Conservation (phyloP, 2,329 filamentous ascomycete species). For the Coniochaeta sp. region DNA sequence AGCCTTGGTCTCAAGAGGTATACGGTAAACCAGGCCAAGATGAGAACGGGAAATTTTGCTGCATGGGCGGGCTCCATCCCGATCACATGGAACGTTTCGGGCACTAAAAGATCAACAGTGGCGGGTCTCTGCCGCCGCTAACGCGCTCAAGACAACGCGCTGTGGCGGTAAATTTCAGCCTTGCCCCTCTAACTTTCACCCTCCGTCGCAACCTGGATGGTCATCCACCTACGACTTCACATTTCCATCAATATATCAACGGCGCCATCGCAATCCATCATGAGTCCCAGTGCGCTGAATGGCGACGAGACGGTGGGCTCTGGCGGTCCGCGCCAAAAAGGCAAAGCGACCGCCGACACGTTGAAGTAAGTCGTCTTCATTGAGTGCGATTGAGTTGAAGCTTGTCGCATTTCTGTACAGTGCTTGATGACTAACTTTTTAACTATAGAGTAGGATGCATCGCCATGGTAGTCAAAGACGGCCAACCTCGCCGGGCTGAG, state of each 20-base stretch:
- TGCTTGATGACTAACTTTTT: neutral
- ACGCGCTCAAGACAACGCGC: neutral
- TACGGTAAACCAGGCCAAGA: neutral
- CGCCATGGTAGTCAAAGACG: conserved; percentile 61
- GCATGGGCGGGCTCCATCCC: neutral
- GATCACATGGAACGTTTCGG: neutral
- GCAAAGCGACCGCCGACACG: conserved; percentile 77
- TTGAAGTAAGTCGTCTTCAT: conserved; percentile 52
- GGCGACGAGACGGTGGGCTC: conserved; percentile 49
- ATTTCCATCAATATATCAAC: conserved; percentile 9
- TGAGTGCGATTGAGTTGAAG: neutral
- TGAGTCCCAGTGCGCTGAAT: conserved; percentile 41
- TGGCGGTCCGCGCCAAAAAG: conserved; percentile 57
- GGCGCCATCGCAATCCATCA: conserved; percentile 30
- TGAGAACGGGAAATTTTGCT: neutral
- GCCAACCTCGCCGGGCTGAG: conserved; percentile 82
- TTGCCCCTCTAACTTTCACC: conserved; percentile 1
- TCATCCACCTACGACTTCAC: neutral
- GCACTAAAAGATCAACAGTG: neutral
- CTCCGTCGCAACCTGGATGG: neutral
- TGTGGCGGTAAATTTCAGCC: conserved; percentile 1
- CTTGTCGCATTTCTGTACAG: neutral
- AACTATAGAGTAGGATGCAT: conserved; percentile 44
- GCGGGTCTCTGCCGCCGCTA: neutral
- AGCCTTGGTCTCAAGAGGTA: too few relatives aligned